Percentiles rank a stretch among this genome's conserved stretches.
Evolutionary conservation across 441 rosid genomes (phyloP).

Genomic region (Populus hybrid): DNA sequence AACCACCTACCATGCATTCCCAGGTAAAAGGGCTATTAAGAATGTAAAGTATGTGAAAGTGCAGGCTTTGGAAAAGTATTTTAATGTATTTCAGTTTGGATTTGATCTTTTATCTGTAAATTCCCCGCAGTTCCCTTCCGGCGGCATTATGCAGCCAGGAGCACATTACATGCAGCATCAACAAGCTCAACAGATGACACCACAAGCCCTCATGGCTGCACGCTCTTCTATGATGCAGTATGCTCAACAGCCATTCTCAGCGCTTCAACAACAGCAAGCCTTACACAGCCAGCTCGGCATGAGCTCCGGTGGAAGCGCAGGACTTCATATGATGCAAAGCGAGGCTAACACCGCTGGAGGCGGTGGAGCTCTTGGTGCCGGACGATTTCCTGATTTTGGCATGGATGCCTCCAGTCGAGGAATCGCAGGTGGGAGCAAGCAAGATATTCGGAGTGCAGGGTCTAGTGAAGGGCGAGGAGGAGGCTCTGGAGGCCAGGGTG

Average conservation of each 20-base stretch:
- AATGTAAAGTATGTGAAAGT: background rate
- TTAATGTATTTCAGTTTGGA: background rate
- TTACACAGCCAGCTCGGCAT: constrained; percentile 88
- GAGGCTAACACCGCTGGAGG: constrained; percentile 57
- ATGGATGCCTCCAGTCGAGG: constrained; percentile 46
- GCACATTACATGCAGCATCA: constrained; percentile 85
- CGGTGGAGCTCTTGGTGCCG: constrained; percentile 46
- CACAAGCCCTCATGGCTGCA: constrained; percentile 84
- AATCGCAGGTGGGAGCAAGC: constrained; percentile 62
- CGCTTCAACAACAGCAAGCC: constrained; percentile 80
- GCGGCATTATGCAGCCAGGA: constrained; percentile 75
- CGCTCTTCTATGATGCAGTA: constrained; percentile 81
- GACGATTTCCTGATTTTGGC: constrained; percentile 77
- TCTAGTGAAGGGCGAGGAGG: constrained; percentile 81
- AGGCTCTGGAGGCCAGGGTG: constrained; percentile 57
- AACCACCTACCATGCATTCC: constrained; percentile 72
- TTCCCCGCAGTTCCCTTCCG: constrained; percentile 51
- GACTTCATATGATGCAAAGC: constrained; percentile 83
- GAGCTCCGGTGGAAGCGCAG: constrained; percentile 72
- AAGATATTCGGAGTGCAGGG: constrained; percentile 65
- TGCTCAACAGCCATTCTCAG: constrained; percentile 70
- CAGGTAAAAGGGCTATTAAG: constrained; percentile 48
- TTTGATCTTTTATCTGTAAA: background rate
- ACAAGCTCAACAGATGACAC: constrained; percentile 87
- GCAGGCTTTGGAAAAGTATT: background rate